Base-by-base conservation (phyloP, 768 basidiomycete genomes). In the Pleurotus eryngii region DNA sequence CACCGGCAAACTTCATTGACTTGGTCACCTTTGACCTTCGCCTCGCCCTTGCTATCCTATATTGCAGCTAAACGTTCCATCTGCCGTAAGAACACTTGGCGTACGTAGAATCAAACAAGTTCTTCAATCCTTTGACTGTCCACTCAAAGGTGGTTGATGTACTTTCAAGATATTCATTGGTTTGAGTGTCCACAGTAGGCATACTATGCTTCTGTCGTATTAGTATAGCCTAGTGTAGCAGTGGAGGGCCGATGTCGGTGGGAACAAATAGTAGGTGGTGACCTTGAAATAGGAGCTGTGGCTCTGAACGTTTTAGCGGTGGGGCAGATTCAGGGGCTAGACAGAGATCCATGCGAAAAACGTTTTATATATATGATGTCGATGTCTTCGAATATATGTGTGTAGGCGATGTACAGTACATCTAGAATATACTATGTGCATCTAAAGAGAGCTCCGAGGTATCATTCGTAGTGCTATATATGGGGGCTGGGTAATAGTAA, bases 21-120 rank as follows among this genome's bases (percentile, higher is more conserved):
- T 89, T 91, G 20, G 83, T 89, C 15, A 84, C 85, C 61, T 88
- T 89, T 2, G 87, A 89, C 68, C 68, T 91, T 92, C 17, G 77
- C 68, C 22, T 90, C 88, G n/a, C 90, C 89, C 64, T 85, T 86
- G 58, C 58, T 50, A 59, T n/a, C n/a, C 9, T 27, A 22, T 17
- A 27, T 26, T n/a, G 22, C 15, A 56, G 45, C 9, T 59, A 20
- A n/a, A 18, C 15, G 49, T 24, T 20, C 3, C 24, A 42, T 39
- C 15, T 39, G 12, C 17, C 30, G n/a, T 18, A 45, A n/a, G 15
- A 3, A 18, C 26, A 3, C 11, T 8, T 20, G 6, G 20, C 55
- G 22, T 35, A 59, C 58, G 86, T 90, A 18, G 81, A 76, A 38
- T 95, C 92, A 59, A 93, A 94, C 26, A 93, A 69, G 46, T 75